Percentiles rank a stretch among this genome's conserved stretches.
Conservation (phyloP, 2,329 filamentous ascomycete genomes). For the Escovopsis sp. region DNA sequence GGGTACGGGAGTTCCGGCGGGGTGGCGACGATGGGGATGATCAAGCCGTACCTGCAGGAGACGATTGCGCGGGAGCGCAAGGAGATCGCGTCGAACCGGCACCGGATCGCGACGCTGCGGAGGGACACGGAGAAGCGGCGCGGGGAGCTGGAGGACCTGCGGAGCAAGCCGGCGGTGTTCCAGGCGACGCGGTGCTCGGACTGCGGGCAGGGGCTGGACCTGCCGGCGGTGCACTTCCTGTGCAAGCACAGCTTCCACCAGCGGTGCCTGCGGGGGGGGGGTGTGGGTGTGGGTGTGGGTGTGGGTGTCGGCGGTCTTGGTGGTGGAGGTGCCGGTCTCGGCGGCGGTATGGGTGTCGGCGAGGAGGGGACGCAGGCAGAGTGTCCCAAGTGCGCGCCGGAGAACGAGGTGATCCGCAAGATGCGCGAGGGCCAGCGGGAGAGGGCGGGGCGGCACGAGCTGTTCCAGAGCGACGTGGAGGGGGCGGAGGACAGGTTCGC, state of each 20-base stretch:
- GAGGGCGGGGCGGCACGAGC: slow-evolving; percentile 69
- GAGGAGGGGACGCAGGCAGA: slow-evolving; percentile 48
- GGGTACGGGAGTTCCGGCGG: no score
- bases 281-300: no score
- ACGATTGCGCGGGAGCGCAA: slow-evolving; percentile 80
- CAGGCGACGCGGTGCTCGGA: slow-evolving; percentile 77
- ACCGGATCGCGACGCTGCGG: slow-evolving; percentile 70
- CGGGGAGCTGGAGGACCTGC: slow-evolving; percentile 61
- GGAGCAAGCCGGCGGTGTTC: slow-evolving; percentile 72
- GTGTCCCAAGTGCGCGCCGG: slow-evolving; percentile 70
- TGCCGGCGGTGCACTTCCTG: slow-evolving; percentile 87
- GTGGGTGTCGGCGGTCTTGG: no score
- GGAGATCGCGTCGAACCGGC: slow-evolving; percentile 68
- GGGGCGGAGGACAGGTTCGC: slow-evolving; percentile 69
- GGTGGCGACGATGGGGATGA: slow-evolving; percentile 93
- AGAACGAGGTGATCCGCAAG: slow-evolving; percentile 77
- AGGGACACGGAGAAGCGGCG: slow-evolving; percentile 69
- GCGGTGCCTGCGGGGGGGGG: slow-evolving; percentile 50
- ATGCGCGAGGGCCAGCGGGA: slow-evolving; percentile 79
- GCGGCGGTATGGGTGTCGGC: no score
- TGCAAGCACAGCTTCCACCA: slow-evolving; percentile 97
- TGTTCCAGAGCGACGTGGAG: slow-evolving; percentile 70
- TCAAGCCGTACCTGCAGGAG: slow-evolving; percentile 79
- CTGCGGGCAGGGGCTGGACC: slow-evolving; percentile 62
- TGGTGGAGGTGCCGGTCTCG: no score